Evolutionary conservation across 805 yeast genomes (phyloP).

Genomic region (Metschnikowia anglica): DNA sequence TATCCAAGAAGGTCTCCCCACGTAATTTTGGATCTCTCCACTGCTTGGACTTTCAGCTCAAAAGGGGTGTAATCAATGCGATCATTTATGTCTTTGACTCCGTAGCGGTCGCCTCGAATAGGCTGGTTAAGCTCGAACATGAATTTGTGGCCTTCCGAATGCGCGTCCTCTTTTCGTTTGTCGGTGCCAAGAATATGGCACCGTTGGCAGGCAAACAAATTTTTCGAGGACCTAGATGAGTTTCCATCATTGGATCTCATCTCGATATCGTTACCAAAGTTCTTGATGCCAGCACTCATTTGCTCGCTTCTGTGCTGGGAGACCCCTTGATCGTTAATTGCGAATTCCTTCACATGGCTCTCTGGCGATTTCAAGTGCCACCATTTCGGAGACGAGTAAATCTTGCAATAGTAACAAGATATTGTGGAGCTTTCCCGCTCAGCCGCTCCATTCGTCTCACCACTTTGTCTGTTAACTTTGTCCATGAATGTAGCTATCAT

Average conservation of each 20-base stretch:
- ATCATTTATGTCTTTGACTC: constrained; percentile 24
- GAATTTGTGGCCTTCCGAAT: constrained; percentile 19
- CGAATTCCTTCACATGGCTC: too few relatives aligned
- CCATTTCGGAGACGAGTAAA: constrained; percentile 39
- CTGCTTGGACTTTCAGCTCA: neutral
- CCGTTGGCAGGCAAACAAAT: constrained; percentile 27
- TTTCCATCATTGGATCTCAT: too few relatives aligned
- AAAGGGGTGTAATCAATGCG: constrained; percentile 9
- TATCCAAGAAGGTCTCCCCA: constrained; percentile 12
- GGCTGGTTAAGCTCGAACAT: constrained; percentile 28
- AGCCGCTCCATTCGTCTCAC: constrained; percentile 1
- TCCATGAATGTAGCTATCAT: constrained; percentile 16
- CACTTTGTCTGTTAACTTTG: constrained; percentile 17
- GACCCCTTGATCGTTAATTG: neutral
- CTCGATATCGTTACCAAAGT: too few relatives aligned
- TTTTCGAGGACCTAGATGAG: neutral
- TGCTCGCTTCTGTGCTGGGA: too few relatives aligned
- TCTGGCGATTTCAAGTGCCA: constrained; percentile 21
- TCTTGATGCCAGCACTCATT: too few relatives aligned
- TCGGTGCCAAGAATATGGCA: constrained; percentile 27
- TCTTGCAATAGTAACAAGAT: constrained; percentile 26
- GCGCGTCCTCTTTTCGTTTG: constrained; percentile 12
- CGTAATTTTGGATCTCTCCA: constrained; percentile 11
- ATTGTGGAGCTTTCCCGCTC: neutral
- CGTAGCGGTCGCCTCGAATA: constrained; percentile 33